A percentile compares a stretch with the other conserved stretches of the same genome.
phyloP scores from a whole-genome alignment of 139 green algal genomes.

The Desmodesmus armatus region DNA sequence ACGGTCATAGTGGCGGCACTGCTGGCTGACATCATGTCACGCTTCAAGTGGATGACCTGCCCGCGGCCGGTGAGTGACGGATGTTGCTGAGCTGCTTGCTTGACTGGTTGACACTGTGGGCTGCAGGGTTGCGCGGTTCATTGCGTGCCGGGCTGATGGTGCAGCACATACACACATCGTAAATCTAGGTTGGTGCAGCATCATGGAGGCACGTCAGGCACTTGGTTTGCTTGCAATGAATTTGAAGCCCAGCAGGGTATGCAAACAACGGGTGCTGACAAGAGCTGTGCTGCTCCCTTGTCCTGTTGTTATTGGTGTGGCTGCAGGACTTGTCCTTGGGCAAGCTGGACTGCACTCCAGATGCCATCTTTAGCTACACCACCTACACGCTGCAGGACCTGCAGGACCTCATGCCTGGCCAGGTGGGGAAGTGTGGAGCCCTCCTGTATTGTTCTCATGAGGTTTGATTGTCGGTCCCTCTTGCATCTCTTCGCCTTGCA shows the following conservation, averaged over 20 bases:
- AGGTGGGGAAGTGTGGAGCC: too few species aligned
- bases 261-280: too few species aligned
- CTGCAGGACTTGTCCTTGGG: constrained; percentile 64
- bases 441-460: too few species aligned
- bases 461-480: too few species aligned
- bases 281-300: background rate
- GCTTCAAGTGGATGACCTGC: constrained; percentile 93
- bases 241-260: too few species aligned
- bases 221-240: too few species aligned
- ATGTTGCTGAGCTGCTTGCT: background rate
- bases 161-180: too few species aligned
- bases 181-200: too few species aligned
- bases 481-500: too few species aligned
- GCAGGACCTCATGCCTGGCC: constrained; percentile 44
- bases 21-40: constrained; percentile 71
- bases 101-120: background rate
- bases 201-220: too few species aligned
- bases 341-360: constrained; percentile 55
- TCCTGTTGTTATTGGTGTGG: background rate
- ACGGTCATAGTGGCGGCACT: constrained; percentile 88
- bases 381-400: constrained; percentile 63
- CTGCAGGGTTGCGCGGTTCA: background rate
- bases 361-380: constrained; percentile 68
- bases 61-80: constrained; percentile 72
- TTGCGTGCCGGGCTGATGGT: too few species aligned